phyloP scores from a whole-genome alignment of 208 protist genomes.

The Strigomonas galati region DNA sequence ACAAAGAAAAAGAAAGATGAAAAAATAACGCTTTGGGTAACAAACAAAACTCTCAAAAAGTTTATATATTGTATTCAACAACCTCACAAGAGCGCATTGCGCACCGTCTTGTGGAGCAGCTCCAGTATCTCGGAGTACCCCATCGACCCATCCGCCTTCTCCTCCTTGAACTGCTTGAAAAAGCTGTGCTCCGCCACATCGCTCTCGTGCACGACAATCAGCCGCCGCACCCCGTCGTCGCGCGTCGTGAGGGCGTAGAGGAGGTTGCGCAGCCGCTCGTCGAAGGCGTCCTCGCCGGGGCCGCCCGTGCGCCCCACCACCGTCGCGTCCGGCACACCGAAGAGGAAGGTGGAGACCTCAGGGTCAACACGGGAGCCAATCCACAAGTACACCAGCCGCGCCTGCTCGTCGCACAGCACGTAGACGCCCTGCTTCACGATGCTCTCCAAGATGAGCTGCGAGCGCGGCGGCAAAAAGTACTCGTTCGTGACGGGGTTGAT shows the following conservation, averaged over 20 bases:
- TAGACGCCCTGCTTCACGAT: conserved; percentile 73
- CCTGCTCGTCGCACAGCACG: conserved; percentile 81
- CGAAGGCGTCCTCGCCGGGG: conserved; percentile 53
- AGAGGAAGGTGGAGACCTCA: conserved; percentile 54
- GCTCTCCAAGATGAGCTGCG: conserved; percentile 70
- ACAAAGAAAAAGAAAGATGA: not conserved
- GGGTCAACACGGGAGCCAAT: conserved; percentile 58
- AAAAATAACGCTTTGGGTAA: not conserved
- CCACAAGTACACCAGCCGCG: conserved; percentile 82
- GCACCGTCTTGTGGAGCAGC: conserved; percentile 62
- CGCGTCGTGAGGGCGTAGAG: conserved; percentile 62
- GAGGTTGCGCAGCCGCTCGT: conserved; percentile 64
- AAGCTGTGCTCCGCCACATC: conserved; percentile 75
- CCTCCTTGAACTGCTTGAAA: conserved; percentile 79
- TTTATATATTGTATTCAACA: too few species aligned
- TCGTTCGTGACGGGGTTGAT: conserved; percentile 43
- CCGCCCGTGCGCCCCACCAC: conserved; percentile 45
- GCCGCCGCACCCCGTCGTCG: conserved; percentile 71
- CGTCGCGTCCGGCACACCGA: conserved; percentile 42
- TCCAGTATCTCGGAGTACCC: conserved; percentile 72
- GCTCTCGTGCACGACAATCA: conserved; percentile 79
- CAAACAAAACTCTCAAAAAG: not conserved
- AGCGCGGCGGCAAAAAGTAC: conserved; percentile 60
- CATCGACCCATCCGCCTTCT: conserved; percentile 30
- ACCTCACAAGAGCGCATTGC: conserved; percentile 23